Base-by-base conservation (phyloP, 352 stramenopile genomes). In the Phytophthora kernoviae region DNA sequence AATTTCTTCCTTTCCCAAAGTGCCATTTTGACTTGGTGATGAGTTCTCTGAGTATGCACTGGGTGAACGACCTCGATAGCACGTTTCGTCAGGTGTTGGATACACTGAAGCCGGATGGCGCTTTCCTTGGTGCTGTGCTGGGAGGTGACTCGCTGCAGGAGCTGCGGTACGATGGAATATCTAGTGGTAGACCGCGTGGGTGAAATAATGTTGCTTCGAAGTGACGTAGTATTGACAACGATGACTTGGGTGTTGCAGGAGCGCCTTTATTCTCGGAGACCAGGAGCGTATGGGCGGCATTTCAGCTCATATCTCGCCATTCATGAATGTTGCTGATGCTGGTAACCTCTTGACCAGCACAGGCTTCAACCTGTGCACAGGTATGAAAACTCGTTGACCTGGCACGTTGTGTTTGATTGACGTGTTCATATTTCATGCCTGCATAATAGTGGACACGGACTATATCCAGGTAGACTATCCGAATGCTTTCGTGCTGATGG, bases 1-100 rank as follows among this genome's bases (percentile, higher is more conserved):
- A 97, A 53, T 95, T 91, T 49, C 75, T 99, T 21, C 94, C 96
- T 5, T 99, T 99, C 76, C 87, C 91, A 2, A 86, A 87, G n/a
- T 77, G 84, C 18, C 96, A 97, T 43, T 99, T 99, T 68, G 96
- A 99, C 72, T 62, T 99, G n/a, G 93, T 99, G 14, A 84, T 99
- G 59, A 98, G 88, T 68, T 97, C 78, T 6, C 76, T 98, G 53
- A 82, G 78, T 14, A 71, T 99, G 49, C 97, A 99, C 70, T 99
- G 97, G 97, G 84, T 98, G 17, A 99, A 99, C 73, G 93, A 99
- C 73, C 77, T 99, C 8, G 91, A 94, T 6, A 79, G 77, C 62
- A 94, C 87, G 17, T 93, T 98, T 59, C 43, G 34, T 1, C 52
- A 94, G 70, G 79, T 94, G 26, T 75, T 81, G 24, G 89, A 79